Evolutionary conservation across 352 stramenopile genomes (phyloP), one percentile per base, ranked within the genome.

Genomic region (Globisporangium viniferum): DNA sequence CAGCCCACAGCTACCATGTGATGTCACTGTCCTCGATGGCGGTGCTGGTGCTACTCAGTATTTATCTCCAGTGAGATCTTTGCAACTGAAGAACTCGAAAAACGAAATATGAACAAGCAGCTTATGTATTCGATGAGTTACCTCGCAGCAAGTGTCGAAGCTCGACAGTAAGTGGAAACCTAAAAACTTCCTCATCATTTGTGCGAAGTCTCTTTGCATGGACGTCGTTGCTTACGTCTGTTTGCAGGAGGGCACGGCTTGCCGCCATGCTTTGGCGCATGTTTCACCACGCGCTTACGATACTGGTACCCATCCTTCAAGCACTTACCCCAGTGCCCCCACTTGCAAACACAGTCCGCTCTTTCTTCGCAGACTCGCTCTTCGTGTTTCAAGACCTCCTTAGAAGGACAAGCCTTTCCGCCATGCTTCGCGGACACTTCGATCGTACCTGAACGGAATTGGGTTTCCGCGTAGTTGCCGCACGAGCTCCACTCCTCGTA

Each of bases 401-500:
- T 31, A 10, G 63, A 8, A 2, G 54, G 64, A 36, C 64, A 69
- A 46, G 41, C 41, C 22, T 3, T 20, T 0, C 64, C 64, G 31
- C 35, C 35, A 48, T 64, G 59, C 64, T 63, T 59, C 18, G 64
- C 10, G 3, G 31, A 2, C 6, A 64, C 64, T 24, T 54, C 5
- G 29, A 69, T 51, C 5, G 2, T 48, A 10, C 39, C 64, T 0
- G 64, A 59, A 22, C 64, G 64, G 15, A 39, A 53, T 53, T 69
- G 64, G 39, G 29, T 64, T 18, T 27, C 8, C 4, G 44, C 8
- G 44, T 58, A 33, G 29, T 31, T 22, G 10, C 33, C 46, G 55
- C 78, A 85, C 5, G 69, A 31, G 12, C 71, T 76, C 72, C 73
- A 86, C 0, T 65, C 59, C 46, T 69, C 78, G 22, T 73, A 70